phyloP scores from a whole-genome alignment of 2,329 filamentous ascomycete species.

The Dothideomycetes sp. region DNA sequence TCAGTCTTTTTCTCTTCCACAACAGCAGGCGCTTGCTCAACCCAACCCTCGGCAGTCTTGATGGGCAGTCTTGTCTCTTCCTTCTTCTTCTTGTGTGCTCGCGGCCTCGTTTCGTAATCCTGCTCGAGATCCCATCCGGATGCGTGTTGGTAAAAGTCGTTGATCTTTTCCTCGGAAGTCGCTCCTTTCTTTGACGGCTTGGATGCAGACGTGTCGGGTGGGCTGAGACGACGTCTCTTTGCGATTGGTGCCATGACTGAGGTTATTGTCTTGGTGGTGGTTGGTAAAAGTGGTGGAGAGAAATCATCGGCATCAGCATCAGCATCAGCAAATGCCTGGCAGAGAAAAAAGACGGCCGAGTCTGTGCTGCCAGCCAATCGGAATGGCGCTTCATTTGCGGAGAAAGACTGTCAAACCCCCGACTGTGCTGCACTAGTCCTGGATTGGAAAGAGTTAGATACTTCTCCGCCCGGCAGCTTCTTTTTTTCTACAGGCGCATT shows the following conservation, averaged over 20 bases:
- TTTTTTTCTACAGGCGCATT: constrained; percentile 11
- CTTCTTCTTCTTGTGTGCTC: constrained; percentile 66
- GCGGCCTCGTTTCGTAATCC: constrained; percentile 72
- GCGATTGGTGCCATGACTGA: constrained; percentile 37
- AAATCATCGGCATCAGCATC: too few species aligned
- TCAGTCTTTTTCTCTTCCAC: constrained; percentile 40
- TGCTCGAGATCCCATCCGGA: constrained; percentile 86
- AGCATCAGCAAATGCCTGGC: background rate
- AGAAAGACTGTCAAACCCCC: constrained; percentile 5
- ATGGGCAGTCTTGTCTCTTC: constrained; percentile 74
- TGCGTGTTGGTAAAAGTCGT: constrained; percentile 46
- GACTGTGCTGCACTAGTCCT: too few species aligned
- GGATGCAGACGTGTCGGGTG: constrained; percentile 29
- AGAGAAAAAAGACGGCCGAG: constrained; percentile 10
- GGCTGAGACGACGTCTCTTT: constrained; percentile 44
- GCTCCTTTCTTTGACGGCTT: constrained; percentile 18
- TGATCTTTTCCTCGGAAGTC: constrained; percentile 18
- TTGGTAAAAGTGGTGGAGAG: background rate
- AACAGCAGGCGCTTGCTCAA: constrained; percentile 43
- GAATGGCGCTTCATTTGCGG: constrained; percentile 7
- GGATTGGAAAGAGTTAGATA: background rate
- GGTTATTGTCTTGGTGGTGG: background rate
- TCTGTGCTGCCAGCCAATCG: background rate
- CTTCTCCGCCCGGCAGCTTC: constrained; percentile 2
- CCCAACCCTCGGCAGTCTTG: constrained; percentile 68